Base-by-base conservation (phyloP, 2,329 filamentous ascomycete species). In the Dendrostoma leiphaemia region DNA sequence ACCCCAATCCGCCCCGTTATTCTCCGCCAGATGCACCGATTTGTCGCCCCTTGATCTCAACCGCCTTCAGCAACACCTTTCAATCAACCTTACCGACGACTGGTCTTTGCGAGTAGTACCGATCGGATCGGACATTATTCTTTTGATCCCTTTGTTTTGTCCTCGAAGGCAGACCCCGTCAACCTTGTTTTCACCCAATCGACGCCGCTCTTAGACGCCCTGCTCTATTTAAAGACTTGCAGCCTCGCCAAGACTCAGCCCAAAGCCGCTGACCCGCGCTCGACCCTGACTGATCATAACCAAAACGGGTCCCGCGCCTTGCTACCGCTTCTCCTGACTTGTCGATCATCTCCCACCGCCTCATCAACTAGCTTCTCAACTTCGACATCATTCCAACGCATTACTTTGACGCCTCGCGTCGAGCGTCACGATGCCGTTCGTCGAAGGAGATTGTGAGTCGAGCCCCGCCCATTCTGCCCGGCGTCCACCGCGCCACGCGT, bases 161-260 rank as follows among this genome's bases (percentile, higher is more conserved):
- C 34, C 31, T 35, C n/a, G 15, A 9, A 38, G 26, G 3, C 7
- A 28, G 9, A 31, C 10, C 32, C 15, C 28, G 24, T 15, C 13
- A 45, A 17, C 28, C 48, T 6, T 9, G 15, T 19, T 13, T 24
- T 43, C 23, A 23, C 29, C 40, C 48, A 51, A 51, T 29, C 28
- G 8, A 44, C 34, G 21, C 15, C 19, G 5, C 38, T 29, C 7
- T 4, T 32, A 40, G 15, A 28, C 48, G 48, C 48, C 48, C 26
- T 41, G 48, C 45, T 44, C 48, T 58, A 57, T 55, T 51, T 51
- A 57, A 55, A 51, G 48, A 55, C 37, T 31, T 34, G 47, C 55
- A 57, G 55, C 55, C 52, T 51, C 44, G 52, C 52, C 31, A 40
- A 48, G 51, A 38, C 43, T 23, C 56, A 57, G 54, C 54, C 51